Evolutionary conservation across 192 early-diverging fungal genomes (phyloP).

Genomic region (Chytriomyces sp.): DNA sequence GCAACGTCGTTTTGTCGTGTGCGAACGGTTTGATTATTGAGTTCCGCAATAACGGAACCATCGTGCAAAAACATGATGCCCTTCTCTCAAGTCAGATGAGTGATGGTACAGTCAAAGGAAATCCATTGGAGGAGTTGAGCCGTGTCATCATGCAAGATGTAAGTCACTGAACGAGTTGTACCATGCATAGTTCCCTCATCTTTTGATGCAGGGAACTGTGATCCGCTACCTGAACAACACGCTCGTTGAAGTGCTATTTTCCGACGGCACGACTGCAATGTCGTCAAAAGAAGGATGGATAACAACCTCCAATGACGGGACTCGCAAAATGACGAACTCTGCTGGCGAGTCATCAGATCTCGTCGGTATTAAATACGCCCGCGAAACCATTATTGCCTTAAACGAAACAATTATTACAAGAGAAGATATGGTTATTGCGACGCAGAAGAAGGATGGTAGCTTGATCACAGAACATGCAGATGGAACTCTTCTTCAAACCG

Average conservation of each 20-base stretch:
- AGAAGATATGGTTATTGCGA: conserved; percentile 38
- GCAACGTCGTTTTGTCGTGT: background rate
- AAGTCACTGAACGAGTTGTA: conserved; percentile 5
- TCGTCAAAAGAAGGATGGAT: conserved; percentile 28
- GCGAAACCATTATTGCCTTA: conserved; percentile 31
- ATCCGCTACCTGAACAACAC: conserved; percentile 31
- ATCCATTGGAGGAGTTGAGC: conserved; percentile 23
- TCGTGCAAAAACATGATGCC: conserved; percentile 30
- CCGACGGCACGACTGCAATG: conserved; percentile 35
- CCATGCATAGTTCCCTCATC: background rate
- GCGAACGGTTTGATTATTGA: conserved; percentile 35
- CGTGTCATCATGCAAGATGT: conserved; percentile 30
- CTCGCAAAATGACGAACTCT: conserved; percentile 1
- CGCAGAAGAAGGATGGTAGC: conserved; percentile 19
- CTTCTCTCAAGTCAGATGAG: background rate
- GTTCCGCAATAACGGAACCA: conserved; percentile 18
- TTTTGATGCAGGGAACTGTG: conserved; percentile 34
- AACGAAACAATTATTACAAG: conserved; percentile 32
- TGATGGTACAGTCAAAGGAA: background rate
- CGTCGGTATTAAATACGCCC: conserved; percentile 15
- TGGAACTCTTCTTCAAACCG: conserved; percentile 31
- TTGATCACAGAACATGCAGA: conserved; percentile 32
- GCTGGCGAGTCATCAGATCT: background rate
- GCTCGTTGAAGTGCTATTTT: conserved; percentile 20
- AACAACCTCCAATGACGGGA: conserved; percentile 21